These are phyloP conservation scores for Coemansia sp. DNA, from an alignment of 192 early-diverging fungal genomes.

Conservation along the genomic window DNA sequence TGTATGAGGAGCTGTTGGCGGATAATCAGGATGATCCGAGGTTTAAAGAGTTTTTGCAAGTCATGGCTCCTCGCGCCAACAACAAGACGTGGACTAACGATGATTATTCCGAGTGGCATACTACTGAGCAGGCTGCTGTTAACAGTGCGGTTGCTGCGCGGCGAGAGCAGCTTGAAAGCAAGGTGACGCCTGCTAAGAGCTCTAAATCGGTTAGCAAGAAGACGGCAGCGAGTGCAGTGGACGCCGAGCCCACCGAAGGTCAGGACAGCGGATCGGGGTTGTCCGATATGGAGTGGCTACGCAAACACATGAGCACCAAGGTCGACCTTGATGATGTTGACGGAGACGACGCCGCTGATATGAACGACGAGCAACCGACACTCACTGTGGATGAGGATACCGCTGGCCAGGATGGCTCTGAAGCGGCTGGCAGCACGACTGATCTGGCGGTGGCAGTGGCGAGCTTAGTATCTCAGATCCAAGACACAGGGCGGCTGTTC, in stretches of 20 bases:
- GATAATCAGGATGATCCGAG: conserved; percentile 76
- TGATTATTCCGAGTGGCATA: conserved; percentile 60
- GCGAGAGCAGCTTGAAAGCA: conserved; percentile 49
- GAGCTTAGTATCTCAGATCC: conserved; percentile 68
- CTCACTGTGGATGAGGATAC: conserved; percentile 14
- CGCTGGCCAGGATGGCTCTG: not conserved
- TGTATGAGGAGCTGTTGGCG: conserved; percentile 49
- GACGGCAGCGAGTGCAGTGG: too few relatives aligned
- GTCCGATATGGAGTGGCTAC: conserved; percentile 72
- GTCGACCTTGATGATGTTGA: conserved; percentile 22
- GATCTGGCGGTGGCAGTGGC: conserved; percentile 33
- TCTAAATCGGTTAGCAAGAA: not conserved
- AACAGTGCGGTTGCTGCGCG: conserved; percentile 37
- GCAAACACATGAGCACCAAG: conserved; percentile 65
- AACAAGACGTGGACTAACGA: conserved; percentile 93
- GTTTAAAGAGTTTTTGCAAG: conserved; percentile 86
- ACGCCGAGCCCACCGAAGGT: conserved; percentile 6
- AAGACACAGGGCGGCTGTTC: conserved; percentile 94
- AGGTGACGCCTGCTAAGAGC: not conserved
- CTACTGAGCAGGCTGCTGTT: conserved; percentile 41
- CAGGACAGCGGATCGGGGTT: conserved; percentile 19
- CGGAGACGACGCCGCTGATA: conserved; percentile 20
- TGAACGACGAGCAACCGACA: not conserved
- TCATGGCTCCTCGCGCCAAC: conserved; percentile 81
- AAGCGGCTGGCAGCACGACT: conserved; percentile 6